These are phyloP conservation scores for Orbilia blumenaviensis DNA, from an alignment of 2,329 filamentous ascomycete genomes.

Conservation along the genomic window DNA sequence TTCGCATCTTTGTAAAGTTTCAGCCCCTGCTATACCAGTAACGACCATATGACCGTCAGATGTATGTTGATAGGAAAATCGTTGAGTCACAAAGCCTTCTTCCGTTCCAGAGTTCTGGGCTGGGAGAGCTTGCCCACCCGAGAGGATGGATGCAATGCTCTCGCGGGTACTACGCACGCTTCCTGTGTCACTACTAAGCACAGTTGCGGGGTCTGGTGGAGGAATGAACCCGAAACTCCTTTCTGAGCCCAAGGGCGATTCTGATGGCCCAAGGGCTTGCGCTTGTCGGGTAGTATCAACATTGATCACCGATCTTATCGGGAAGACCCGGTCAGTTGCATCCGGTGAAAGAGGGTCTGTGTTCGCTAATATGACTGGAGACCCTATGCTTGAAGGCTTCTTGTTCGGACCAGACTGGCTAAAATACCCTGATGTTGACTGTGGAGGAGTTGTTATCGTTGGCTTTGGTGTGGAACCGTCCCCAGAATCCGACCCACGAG, in stretches of 20 bases:
- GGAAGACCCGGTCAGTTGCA: slow-evolving; percentile 73
- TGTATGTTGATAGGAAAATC: slow-evolving; percentile 80
- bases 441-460: slow-evolving; percentile 12
- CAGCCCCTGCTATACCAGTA: slow-evolving; percentile 74
- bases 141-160: slow-evolving; percentile 40
- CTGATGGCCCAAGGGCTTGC: slow-evolving; percentile 57
- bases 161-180: slow-evolving; percentile 44
- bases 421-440: slow-evolving; percentile 8
- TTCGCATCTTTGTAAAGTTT: slow-evolving; percentile 79
- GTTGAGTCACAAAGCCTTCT: slow-evolving; percentile 71
- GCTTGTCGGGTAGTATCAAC: slow-evolving; percentile 69
- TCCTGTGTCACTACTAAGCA: slow-evolving; percentile 39
- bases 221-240: slow-evolving; percentile 15
- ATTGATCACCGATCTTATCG: slow-evolving; percentile 81
- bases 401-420: not conserved
- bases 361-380: slow-evolving; percentile 15
- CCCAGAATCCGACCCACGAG: not conserved
- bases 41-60: slow-evolving; percentile 83
- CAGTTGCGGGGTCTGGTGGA: slow-evolving; percentile 1
- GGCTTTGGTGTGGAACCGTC: slow-evolving; percentile 23
- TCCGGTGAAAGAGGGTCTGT: slow-evolving; percentile 49
- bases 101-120: slow-evolving; percentile 24
- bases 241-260: slow-evolving; percentile 47
- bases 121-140: slow-evolving; percentile 30
- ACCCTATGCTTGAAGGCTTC: slow-evolving; percentile 9